Evolutionary conservation across 2,329 filamentous ascomycete genomes (phyloP), one percentile per base, ranked within the genome.

Genomic region (Fusarium vanettenii): DNA sequence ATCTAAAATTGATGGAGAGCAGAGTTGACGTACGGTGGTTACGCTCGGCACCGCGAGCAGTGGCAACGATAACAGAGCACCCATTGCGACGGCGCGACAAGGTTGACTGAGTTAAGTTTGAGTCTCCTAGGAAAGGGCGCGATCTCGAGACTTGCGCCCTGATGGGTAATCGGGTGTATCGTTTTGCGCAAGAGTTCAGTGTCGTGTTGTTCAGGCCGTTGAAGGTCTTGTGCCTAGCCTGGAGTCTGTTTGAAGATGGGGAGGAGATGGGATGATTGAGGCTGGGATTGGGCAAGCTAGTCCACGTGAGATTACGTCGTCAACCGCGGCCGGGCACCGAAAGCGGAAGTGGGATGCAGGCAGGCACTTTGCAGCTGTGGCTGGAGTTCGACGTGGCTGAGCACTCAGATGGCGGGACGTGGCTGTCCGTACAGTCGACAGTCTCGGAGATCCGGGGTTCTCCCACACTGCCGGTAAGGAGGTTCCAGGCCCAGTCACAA

Each of bases 21-120:
- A 37, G 35, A 45, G 68, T 57, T 45, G 70, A 89, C 93, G 73
- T 92, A 98, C 95, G 64, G 95, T 95, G 83, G 94, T 91, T 77
- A 94, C 86, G 86, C 95, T 95, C 73, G 97, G 97, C 76, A 99
- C 84, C 77, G 94, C 95, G 85, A 99, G 86, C 73, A 99, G 88
- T 77, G 97, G 97, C 72, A 99, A 84, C 72, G 96, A 98, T 65
- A 99, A 89, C 80, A 97, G 87, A 77, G 95, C 96, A 81, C 97
- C 97, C 97, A 99, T 99, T 62, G 67, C 78, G 70, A 69, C 57
- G 59, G 59, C 57, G 65, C 64, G 57, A 71, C 52, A 25, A 55
- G 25, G 45, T 39, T 60, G 25, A 50, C 56, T 43, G 59, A 39
- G 67, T 66, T n/a, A 39, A 33, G 18, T 52, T 69, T n/a, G 50